Conservation (phyloP, 2,329 filamentous ascomycete species). For the Arthrobotrys pseudoclavata region DNA sequence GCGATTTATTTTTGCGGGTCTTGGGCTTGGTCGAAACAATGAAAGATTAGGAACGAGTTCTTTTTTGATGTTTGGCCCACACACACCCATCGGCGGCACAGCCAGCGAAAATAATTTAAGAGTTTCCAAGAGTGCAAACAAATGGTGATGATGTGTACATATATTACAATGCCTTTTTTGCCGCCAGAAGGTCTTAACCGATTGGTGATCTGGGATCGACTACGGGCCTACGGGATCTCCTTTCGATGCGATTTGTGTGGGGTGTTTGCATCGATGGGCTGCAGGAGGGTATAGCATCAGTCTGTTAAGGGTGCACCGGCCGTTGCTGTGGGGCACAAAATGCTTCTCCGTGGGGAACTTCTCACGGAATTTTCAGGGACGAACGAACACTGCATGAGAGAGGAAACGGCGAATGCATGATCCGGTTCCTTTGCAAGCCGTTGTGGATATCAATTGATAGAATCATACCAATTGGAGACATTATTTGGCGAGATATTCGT, state of each 20-base stretch:
- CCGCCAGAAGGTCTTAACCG: slow-evolving; percentile 26
- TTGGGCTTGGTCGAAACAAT: not conserved
- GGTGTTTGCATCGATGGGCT: slow-evolving; percentile 28
- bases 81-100: slow-evolving; percentile 18
- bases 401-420: slow-evolving; percentile 25
- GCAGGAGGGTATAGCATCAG: slow-evolving; percentile 21
- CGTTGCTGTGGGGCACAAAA: slow-evolving; percentile 23
- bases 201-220: slow-evolving; percentile 14
- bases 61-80: slow-evolving; percentile 9
- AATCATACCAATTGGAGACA: slow-evolving; percentile 28
- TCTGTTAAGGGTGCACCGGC: slow-evolving; percentile 24
- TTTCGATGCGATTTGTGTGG: slow-evolving; percentile 28
- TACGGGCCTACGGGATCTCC: slow-evolving; percentile 17
- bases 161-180: slow-evolving; percentile 24
- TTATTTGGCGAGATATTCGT: slow-evolving; percentile 23
- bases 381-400: slow-evolving; percentile 22
- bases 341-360: slow-evolving; percentile 26
- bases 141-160: slow-evolving; percentile 16
- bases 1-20: slow-evolving; percentile 9
- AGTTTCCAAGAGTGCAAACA: slow-evolving; percentile 21
- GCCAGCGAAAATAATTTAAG: slow-evolving; percentile 16
- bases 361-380: slow-evolving; percentile 17
- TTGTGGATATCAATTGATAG: slow-evolving; percentile 26
- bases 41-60: slow-evolving; percentile 5
- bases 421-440: slow-evolving; percentile 20